A percentile compares a stretch with the other conserved stretches of the same genome.
phyloP scores from a whole-genome alignment of 345 rosid species.

The Heritiera littoralis region DNA sequence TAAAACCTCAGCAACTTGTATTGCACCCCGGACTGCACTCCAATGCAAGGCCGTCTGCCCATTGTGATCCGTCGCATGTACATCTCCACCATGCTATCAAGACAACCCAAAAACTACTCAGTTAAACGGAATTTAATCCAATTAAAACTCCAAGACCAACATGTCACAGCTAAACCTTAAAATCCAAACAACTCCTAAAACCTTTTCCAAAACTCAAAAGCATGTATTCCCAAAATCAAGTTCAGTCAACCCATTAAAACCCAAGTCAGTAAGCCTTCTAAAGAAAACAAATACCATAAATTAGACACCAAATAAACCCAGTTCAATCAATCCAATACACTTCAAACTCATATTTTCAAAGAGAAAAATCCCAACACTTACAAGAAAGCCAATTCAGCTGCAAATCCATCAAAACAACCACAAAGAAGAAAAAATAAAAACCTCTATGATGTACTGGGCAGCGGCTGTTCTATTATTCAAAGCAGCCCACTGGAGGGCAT shows the following conservation, averaged over 20 bases:
- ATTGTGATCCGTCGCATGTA: conserved; percentile 79
- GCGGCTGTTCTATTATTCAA: conserved; percentile 92
- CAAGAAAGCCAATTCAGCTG: background rate
- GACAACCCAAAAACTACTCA: conserved; percentile 12
- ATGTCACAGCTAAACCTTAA: conserved; percentile 1
- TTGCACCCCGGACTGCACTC: conserved; percentile 96
- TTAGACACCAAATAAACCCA: conserved; percentile 4
- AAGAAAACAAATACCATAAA: conserved; percentile 8
- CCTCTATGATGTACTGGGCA: conserved; percentile 91
- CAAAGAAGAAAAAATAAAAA: conserved; percentile 9
- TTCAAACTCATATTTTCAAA: background rate
- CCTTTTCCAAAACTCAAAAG: background rate
- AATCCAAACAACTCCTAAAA: conserved; percentile 20
- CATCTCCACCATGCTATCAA: conserved; percentile 88
- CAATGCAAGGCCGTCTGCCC: conserved; percentile 98
- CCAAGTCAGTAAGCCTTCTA: background rate
- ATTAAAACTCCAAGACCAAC: background rate
- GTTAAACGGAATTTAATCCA: background rate
- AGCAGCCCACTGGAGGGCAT: conserved; percentile 96
- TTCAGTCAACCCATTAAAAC: background rate
- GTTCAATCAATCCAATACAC: background rate
- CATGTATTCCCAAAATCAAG: background rate
- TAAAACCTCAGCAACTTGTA: conserved; percentile 83
- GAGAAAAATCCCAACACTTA: background rate
- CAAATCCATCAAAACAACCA: conserved; percentile 20